phyloP scores from a whole-genome alignment of 257 asterid species.

The Solanum chaucha region DNA sequence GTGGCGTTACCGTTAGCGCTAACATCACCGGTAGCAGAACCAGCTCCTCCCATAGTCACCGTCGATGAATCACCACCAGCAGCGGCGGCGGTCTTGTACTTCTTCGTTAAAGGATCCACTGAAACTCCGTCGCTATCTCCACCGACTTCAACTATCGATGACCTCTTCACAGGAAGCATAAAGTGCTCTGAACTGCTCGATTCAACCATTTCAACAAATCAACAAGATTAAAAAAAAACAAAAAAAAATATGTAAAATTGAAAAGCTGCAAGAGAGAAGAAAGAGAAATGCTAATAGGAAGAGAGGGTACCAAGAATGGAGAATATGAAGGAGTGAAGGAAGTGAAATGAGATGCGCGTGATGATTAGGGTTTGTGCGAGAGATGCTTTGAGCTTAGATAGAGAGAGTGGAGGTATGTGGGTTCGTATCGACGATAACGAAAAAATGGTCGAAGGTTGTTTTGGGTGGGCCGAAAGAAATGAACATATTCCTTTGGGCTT shows the following conservation, averaged over 20 bases:
- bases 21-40: neutral
- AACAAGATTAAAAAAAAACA: neutral
- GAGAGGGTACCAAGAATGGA: neutral
- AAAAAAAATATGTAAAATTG: neutral
- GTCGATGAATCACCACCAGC: neutral
- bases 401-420: neutral
- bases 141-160: slow-evolving; percentile 4
- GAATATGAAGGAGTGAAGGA: slow-evolving; percentile 5
- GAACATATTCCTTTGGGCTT: neutral
- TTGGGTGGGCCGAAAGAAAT: neutral
- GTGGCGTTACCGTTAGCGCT: neutral
- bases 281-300: neutral
- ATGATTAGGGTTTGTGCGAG: slow-evolving; percentile 12
- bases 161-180: slow-evolving; percentile 27
- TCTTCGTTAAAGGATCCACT: slow-evolving; percentile 6
- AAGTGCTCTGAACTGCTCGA: slow-evolving; percentile 18
- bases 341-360: neutral
- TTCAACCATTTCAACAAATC: slow-evolving; percentile 8
- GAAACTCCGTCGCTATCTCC: neutral
- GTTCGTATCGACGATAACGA: neutral
- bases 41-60: slow-evolving; percentile 11
- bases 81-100: slow-evolving; percentile 7
- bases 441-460: neutral
- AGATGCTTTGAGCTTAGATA: neutral
- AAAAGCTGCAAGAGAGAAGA: neutral